Percentiles rank a stretch among this genome's conserved stretches.
Evolutionary conservation across 179 eudicot genomes (phyloP).

Genomic region (Carnegiea gigantea): DNA sequence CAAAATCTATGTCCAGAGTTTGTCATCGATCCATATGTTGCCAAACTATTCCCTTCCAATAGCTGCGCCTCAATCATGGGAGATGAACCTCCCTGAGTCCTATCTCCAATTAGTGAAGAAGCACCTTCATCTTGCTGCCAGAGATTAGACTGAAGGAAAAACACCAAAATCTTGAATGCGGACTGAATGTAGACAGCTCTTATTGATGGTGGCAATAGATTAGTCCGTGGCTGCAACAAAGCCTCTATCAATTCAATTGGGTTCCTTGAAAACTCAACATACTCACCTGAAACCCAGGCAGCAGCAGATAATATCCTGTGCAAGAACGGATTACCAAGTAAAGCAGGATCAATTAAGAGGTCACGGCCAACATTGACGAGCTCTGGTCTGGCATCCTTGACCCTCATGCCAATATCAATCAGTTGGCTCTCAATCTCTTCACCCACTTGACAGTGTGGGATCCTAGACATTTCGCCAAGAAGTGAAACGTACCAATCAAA

Average conservation of each 20-base stretch:
- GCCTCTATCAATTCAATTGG: conserved; percentile 81
- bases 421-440: conserved; percentile 80
- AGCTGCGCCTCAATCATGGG: background rate
- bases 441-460: conserved; percentile 83
- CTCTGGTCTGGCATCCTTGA: conserved; percentile 81
- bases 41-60: background rate
- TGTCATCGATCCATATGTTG: too few relatives aligned
- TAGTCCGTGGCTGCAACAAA: conserved; percentile 87
- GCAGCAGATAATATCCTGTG: conserved; percentile 72
- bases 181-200: conserved; percentile 83
- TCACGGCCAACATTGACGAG: conserved; percentile 74
- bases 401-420: conserved; percentile 95
- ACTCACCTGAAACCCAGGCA: conserved; percentile 93
- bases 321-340: conserved; percentile 81
- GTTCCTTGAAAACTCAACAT: conserved; percentile 71
- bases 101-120: conserved; percentile 29
- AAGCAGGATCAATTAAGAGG: conserved; percentile 88
- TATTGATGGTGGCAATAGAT: conserved; percentile 64
- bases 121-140: conserved; percentile 40
- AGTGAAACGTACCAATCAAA: conserved; percentile 90
- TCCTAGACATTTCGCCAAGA: conserved; percentile 83
- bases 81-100: background rate
- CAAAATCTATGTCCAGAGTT: conserved; percentile 25
- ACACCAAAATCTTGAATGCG: conserved; percentile 63
- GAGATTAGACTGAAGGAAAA: conserved; percentile 60